Base-by-base conservation (phyloP, 805 yeast genomes). In the Metschnikowia cubensis region DNA sequence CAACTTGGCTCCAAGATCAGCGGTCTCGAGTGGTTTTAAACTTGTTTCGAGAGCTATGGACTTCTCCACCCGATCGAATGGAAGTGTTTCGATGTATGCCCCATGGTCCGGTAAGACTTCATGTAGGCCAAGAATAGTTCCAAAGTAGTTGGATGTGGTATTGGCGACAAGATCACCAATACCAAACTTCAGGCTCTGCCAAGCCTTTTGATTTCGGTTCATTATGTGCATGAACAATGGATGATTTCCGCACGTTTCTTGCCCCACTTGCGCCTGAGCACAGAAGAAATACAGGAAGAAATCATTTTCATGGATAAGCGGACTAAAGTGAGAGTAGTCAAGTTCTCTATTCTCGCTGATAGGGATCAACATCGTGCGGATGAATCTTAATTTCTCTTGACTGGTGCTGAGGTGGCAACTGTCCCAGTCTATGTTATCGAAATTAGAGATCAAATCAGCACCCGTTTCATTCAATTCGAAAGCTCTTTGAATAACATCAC, bases 311-410 rank as follows among this genome's bases (percentile, higher is more conserved):
- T 44, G 40, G 15, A 49, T 15, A 32, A 55, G 43, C 5, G 50
- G 50, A 17, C 47, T 38, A 32, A 49, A 53, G 17, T 32, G 38
- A 6, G 45, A 13, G 25, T 35, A 20, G 34, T 40, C 40, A 35
- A 43, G 25, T 10, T 20, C 29, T 21, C 42, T 17, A 1, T 38
- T 17, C 15, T 50, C 52, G 21, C 47, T 41, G 4, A 55, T 25
- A 3, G 45, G 36, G 6, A 51, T 25, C 32, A 55, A 34, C 2
- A 55, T 43, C 4, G 57, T 50, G 22, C 58, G 46, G 34, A 55
- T 37, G 40, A 55, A 53, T 38, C 58, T 35, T n/a, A 55, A 36
- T 42, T 54, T 55, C 22, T 53, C 48, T 11, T 49, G 50, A 39
- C 54, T 49, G n/a, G 57, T 44, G 25, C 18, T 36, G 11, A 40